Percentiles rank a stretch among this genome's conserved stretches.
Conservation (phyloP, 768 basidiomycete species). For the Lactifluus echinatus region DNA sequence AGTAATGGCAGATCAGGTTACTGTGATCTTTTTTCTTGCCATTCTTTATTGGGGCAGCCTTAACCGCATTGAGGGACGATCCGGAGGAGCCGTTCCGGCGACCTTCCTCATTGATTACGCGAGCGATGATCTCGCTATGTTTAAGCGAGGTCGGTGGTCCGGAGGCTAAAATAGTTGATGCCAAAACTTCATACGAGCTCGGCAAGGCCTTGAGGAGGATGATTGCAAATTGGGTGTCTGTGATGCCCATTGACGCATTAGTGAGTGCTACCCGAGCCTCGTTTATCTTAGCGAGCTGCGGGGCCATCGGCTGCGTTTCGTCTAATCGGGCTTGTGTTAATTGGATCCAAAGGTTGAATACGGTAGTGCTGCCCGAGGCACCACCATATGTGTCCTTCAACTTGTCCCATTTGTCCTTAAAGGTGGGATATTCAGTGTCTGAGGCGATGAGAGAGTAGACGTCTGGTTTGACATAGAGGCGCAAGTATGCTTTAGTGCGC, state of each 20-base stretch:
- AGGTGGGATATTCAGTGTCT: neutral
- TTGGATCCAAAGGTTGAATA: neutral
- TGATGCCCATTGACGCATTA: neutral
- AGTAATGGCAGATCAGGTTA: neutral
- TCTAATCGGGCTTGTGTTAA: neutral
- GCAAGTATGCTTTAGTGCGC: too few species aligned
- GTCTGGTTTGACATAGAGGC: neutral
- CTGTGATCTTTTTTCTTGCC: too few species aligned
- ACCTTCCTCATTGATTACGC: neutral
- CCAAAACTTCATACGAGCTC: neutral
- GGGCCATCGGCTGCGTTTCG: neutral
- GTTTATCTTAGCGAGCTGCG: neutral
- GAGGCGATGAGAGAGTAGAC: neutral
- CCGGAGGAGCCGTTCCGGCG: neutral
- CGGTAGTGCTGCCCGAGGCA: neutral
- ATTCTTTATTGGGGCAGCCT: neutral
- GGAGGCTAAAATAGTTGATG: neutral
- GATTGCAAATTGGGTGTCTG: neutral
- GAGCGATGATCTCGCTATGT: neutral
- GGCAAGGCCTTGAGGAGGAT: neutral
- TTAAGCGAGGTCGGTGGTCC: neutral
- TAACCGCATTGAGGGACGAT: neutral
- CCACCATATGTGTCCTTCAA: too few species aligned
- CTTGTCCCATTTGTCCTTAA: too few species aligned
- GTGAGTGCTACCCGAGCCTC: neutral